A percentile compares a stretch with the other conserved stretches of the same genome.
These are phyloP conservation scores for Petasospora fabianii DNA, from an alignment of 1,139 yeast genomes.

Conservation along the genomic window DNA sequence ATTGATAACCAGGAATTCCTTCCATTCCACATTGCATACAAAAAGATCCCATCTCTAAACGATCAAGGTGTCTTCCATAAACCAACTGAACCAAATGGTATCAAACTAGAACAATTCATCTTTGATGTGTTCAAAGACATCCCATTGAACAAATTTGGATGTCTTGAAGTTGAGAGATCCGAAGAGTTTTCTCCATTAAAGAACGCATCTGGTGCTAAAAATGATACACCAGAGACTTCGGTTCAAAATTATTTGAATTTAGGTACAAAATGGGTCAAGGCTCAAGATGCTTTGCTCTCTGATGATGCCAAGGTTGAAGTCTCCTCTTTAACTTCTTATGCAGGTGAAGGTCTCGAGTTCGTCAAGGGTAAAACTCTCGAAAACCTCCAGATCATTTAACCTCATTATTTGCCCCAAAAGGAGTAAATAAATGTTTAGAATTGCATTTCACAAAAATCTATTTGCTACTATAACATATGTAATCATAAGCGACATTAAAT, in stretches of 20 bases:
- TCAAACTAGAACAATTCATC: conserved; percentile 93
- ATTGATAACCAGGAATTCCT: conserved; percentile 57
- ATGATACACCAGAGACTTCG: conserved; percentile 86
- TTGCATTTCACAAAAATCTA: too few relatives aligned
- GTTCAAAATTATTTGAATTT: conserved; percentile 60
- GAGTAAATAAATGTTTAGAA: too few relatives aligned
- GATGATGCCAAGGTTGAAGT: conserved; percentile 66
- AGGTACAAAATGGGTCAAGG: conserved; percentile 72
- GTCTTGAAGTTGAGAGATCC: conserved; percentile 81
- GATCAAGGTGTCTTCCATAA: conserved; percentile 45
- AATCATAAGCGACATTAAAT: too few relatives aligned
- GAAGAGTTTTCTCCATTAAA: conserved; percentile 93
- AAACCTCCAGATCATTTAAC: conserved; percentile 27
- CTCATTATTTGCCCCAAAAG: too few relatives aligned
- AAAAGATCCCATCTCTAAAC: conserved; percentile 72
- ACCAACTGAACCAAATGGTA: conserved; percentile 80
- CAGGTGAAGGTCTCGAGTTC: conserved; percentile 75
- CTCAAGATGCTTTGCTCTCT: conserved; percentile 60
- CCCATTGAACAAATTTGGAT: conserved; percentile 72
- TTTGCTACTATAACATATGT: too few relatives aligned
- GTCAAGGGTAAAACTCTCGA: conserved; percentile 50
- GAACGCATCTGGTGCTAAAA: conserved; percentile 77
- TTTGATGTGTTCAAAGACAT: conserved; percentile 93
- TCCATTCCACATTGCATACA: conserved; percentile 92
- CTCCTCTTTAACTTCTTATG: conserved; percentile 66